Conservation (phyloP, 345 rosid genomes). For the Aquilaria malaccensis region DNA sequence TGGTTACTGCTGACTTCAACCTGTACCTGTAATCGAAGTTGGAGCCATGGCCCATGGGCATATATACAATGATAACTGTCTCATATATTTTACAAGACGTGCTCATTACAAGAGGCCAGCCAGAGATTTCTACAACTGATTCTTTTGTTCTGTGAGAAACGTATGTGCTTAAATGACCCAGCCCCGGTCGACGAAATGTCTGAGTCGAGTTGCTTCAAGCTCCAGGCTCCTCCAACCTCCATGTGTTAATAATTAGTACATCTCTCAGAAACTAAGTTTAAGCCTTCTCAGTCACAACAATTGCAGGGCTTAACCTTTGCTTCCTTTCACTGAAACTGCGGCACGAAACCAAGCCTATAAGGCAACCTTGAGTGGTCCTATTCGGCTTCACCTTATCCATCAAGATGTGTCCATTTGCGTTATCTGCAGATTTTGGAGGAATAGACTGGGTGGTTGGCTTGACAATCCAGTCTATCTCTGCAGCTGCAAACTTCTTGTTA, state of each 20-base stretch:
- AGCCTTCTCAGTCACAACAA: conserved; percentile 27
- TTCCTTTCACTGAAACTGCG: conserved; percentile 59
- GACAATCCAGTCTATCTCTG: conserved; percentile 10
- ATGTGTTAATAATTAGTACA: neutral
- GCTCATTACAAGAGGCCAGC: no score
- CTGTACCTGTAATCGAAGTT: no score
- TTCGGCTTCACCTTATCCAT: conserved; percentile 32
- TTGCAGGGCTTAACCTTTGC: conserved; percentile 55
- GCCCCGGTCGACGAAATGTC: no score
- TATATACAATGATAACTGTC: no score
- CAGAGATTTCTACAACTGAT: no score
- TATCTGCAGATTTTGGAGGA: conserved; percentile 31
- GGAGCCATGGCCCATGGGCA: no score
- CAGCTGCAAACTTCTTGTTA: conserved; percentile 15
- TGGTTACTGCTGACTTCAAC: no score
- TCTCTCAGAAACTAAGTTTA: neutral
- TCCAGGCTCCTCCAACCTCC: conserved; percentile 9
- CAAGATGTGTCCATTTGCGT: conserved; percentile 29
- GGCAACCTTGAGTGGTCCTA: conserved; percentile 52
- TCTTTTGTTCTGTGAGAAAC: no score
- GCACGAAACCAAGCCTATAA: conserved; percentile 61
- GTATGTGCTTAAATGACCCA: no score
- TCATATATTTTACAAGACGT: no score
- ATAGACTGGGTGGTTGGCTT: conserved; percentile 27
- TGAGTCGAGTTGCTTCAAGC: neutral